Evolutionary conservation across 2,329 filamentous ascomycete species (phyloP), one percentile per base, ranked within the genome.

Genomic region (Aschersonia sp.): DNA sequence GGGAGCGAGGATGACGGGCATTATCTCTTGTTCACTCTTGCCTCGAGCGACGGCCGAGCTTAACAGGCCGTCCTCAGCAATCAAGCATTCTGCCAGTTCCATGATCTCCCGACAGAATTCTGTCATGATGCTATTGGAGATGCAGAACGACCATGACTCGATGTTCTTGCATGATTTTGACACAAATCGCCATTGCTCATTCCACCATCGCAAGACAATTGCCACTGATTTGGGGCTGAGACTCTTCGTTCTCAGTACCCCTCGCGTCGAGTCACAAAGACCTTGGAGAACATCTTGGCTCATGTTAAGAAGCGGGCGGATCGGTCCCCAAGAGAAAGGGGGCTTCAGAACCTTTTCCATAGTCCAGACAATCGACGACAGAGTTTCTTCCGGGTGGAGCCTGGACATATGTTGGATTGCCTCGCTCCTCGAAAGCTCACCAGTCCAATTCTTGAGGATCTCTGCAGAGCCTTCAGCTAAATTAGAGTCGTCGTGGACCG

Each of bases 51-150:
- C 61, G 10, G 85, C 84, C 43, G 82, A 84, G 2, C 86, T 79
- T 52, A 98, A 81, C 49, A 95, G 76, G 45, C 81, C 82, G 61
- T 94, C 92, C 55, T 95, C 82, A 41, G 86, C 81, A 58, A 97
- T 85, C 2, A 95, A 73, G 37, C 77, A 75, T 58, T 94, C 86
- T 1, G 90, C 89, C 58, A 95, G 85, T 56, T 97, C 87, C 78
- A 98, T 98, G 11, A 86, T 85, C 59, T 95, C 87, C 54, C 92
- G 82, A 59, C 89, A 95, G 58, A 97, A 95, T 49, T 95, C 82
- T 56, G 88, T 83, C 86, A 98, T 89, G 47, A 78, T 71, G 22
- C 71, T 66, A 59, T 87, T 92, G 45, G 90, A 82, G 49, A 86
- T 79, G 4, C 75, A 75, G 11, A 77, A 69, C 53, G 87, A 87